These are phyloP conservation scores for Gnaphalium uliginosum DNA, from an alignment of 129 eudicot genomes.

Conservation along the genomic window DNA sequence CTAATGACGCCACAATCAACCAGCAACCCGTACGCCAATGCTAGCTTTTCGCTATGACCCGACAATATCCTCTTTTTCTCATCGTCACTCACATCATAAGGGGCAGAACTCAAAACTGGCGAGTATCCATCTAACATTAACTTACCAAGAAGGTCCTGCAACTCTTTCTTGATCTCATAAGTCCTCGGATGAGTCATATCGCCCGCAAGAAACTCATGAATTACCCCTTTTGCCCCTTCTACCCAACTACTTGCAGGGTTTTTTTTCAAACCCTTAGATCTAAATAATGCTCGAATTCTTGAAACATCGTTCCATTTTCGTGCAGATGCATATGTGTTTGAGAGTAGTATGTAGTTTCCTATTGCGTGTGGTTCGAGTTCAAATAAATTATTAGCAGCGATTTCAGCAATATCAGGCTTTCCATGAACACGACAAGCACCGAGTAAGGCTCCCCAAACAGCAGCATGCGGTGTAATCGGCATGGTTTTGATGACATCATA, in stretches of 20 bases:
- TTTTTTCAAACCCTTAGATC: conserved; percentile 48
- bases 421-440: conserved; percentile 49
- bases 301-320: conserved; percentile 54
- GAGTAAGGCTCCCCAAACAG: conserved; percentile 58
- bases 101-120: conserved; percentile 42
- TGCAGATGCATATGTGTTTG: conserved; percentile 58
- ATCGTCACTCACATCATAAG: conserved; percentile 46
- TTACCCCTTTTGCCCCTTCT: conserved; percentile 44
- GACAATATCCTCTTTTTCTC: conserved; percentile 53
- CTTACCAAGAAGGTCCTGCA: conserved; percentile 41
- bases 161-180: conserved; percentile 31
- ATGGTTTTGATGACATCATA: conserved; percentile 47
- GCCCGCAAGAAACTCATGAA: conserved; percentile 57
- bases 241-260: conserved; percentile 57
- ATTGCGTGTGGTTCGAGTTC: conserved; percentile 56
- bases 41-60: conserved; percentile 59
- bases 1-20: conserved; percentile 38
- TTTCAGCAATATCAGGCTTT: conserved; percentile 44
- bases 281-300: conserved; percentile 45
- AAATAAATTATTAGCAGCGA: conserved; percentile 50
- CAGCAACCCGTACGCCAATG: conserved; percentile 52
- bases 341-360: conserved; percentile 55
- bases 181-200: conserved; percentile 40
- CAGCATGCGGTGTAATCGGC: conserved; percentile 53
- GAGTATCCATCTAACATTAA: conserved; percentile 40